Evolutionary conservation across 441 rosid species (phyloP).

Genomic region (Mallotus japonicus): DNA sequence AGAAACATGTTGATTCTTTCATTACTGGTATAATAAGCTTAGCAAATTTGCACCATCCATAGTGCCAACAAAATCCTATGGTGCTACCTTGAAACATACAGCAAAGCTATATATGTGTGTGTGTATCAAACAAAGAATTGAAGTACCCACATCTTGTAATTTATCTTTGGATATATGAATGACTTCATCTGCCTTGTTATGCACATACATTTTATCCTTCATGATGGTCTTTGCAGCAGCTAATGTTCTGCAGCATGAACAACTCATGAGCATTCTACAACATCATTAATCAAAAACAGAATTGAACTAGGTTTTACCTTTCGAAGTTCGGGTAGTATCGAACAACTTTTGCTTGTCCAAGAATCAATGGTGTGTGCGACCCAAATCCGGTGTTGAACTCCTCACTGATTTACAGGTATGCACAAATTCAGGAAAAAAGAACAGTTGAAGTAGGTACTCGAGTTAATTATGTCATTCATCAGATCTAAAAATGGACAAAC

Average conservation of each 20-base stretch:
- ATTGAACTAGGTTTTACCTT: conserved; percentile 49
- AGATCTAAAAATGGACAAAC: conserved; percentile 1
- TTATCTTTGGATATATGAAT: conserved; percentile 73
- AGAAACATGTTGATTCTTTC: background rate
- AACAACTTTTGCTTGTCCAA: conserved; percentile 91
- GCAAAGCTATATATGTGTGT: background rate
- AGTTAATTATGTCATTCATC: conserved; percentile 12
- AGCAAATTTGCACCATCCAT: background rate
- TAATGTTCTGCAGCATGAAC: conserved; percentile 61
- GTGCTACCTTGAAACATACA: conserved; percentile 8
- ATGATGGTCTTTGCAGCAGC: conserved; percentile 68
- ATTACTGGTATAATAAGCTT: background rate
- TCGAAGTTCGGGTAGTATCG: conserved; percentile 81
- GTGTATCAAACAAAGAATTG: conserved; percentile 7
- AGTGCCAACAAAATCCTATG: background rate
- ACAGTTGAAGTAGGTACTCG: conserved; percentile 3
- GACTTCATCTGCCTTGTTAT: conserved; percentile 60
- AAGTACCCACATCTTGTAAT: conserved; percentile 62
- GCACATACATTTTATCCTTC: conserved; percentile 65
- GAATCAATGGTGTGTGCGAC: conserved; percentile 89
- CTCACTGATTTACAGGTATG: conserved; percentile 53
- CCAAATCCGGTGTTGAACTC: conserved; percentile 98
- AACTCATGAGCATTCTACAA: conserved; percentile 24
- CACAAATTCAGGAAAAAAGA: conserved; percentile 7
- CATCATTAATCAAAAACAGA: conserved; percentile 14